These are phyloP conservation scores for Gossypium gossypioides DNA, from an alignment of 441 rosid genomes.

Conservation along the genomic window DNA sequence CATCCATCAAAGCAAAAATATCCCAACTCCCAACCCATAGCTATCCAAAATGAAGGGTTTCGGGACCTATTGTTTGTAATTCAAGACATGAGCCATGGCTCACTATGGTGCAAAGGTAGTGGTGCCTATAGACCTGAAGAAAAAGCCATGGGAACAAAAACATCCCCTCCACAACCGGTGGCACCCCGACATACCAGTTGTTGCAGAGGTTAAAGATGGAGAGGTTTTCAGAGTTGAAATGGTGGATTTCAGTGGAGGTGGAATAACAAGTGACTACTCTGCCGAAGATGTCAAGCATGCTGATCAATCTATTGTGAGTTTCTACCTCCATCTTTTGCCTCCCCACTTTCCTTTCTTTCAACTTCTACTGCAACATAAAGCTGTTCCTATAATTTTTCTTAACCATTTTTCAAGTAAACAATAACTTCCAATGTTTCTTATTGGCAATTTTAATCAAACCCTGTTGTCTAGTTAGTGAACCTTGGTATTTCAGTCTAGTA, in stretches of 20 bases:
- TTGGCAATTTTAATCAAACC: background rate
- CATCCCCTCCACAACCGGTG: slow-evolving; percentile 55
- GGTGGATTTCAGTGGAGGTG: slow-evolving; percentile 49
- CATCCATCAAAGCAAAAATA: background rate
- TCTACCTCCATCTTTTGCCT: background rate
- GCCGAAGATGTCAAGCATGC: slow-evolving; percentile 44
- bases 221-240: slow-evolving; percentile 28
- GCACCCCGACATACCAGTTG: slow-evolving; percentile 55
- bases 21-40: background rate
- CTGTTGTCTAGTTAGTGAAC: background rate
- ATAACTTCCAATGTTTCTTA: background rate
- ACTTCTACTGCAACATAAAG: background rate
- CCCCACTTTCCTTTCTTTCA: background rate
- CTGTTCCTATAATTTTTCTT: background rate
- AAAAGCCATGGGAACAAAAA: slow-evolving; percentile 60
- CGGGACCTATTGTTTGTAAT: background rate
- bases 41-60: slow-evolving; percentile 1
- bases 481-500: slow-evolving; percentile 12
- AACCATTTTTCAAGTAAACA: background rate
- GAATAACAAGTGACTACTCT: slow-evolving; percentile 32
- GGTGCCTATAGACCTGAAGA: slow-evolving; percentile 61
- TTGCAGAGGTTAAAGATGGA: slow-evolving; percentile 30
- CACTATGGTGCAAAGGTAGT: slow-evolving; percentile 36
- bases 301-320: slow-evolving; percentile 35
- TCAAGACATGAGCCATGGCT: slow-evolving; percentile 20